These are phyloP conservation scores for Penicillium hordei DNA, from an alignment of 2,329 filamentous ascomycete species.

Conservation along the genomic window DNA sequence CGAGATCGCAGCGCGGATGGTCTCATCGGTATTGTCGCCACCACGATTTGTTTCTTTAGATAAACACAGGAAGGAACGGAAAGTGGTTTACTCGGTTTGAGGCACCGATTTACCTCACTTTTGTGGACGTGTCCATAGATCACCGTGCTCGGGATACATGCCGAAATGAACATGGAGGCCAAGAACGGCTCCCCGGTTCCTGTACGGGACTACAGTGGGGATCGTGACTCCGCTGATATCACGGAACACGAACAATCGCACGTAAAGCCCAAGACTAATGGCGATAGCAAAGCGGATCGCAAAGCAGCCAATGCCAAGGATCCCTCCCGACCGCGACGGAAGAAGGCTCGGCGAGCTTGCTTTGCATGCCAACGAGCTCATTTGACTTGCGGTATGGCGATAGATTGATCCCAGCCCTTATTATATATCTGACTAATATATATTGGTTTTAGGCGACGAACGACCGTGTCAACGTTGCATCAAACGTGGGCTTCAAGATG, in stretches of 20 bases:
- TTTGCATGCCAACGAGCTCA: constrained; percentile 97
- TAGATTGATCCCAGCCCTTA: constrained; percentile 6
- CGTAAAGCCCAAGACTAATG: constrained; percentile 47
- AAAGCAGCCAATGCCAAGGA: constrained; percentile 72
- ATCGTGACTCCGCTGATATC: constrained; percentile 40
- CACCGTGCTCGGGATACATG: constrained; percentile 23
- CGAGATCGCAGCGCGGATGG: constrained; percentile 21
- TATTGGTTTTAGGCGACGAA: constrained; percentile 71
- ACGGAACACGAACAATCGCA: constrained; percentile 41
- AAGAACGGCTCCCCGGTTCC: constrained; percentile 40
- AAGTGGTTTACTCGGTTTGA: constrained; percentile 1
- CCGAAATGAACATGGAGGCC: constrained; percentile 34
- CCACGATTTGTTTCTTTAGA: constrained; percentile 15
- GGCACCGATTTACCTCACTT: neutral
- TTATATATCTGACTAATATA: constrained; percentile 10
- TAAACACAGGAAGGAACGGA: constrained; percentile 7
- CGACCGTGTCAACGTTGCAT: constrained; percentile 91
- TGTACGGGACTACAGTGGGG: constrained; percentile 39
- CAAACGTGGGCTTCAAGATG: constrained; percentile 85
- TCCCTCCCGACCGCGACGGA: constrained; percentile 80
- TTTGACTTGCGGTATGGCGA: constrained; percentile 87
- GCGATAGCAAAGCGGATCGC: constrained; percentile 59
- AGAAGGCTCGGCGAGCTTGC: constrained; percentile 94
- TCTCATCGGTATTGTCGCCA: constrained; percentile 17
- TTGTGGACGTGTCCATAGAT: constrained; percentile 7